Evolutionary conservation across 2,329 filamentous ascomycete genomes (phyloP).

Genomic region (Claviceps capensis): DNA sequence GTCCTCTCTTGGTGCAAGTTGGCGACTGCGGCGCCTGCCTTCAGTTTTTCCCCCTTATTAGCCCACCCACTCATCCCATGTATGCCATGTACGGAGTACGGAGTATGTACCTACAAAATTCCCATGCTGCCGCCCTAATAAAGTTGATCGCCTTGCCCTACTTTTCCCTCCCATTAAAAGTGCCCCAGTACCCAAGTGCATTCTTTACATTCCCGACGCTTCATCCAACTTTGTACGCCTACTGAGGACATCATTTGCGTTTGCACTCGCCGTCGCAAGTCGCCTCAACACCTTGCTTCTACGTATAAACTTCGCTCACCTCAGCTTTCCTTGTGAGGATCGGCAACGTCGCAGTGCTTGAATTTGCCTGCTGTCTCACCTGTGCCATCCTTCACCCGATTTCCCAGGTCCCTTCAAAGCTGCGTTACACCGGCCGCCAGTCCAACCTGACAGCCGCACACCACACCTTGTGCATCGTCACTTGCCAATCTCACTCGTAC

Average conservation of each 20-base stretch:
- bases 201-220: background rate
- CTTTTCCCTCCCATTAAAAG: background rate
- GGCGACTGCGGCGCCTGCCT: constrained; percentile 4
- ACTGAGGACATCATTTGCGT: constrained; percentile 1
- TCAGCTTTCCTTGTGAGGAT: constrained; percentile 2
- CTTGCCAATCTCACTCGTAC: constrained; percentile 3
- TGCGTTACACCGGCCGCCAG: constrained; percentile 1
- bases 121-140: constrained; percentile 1
- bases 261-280: background rate
- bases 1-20: background rate
- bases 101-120: background rate
- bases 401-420: background rate
- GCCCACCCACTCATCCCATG: constrained; percentile 5
- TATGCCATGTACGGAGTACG: constrained; percentile 1
- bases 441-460: background rate
- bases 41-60: background rate
- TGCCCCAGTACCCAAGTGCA: background rate
- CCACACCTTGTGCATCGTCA: background rate
- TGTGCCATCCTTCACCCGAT: background rate
- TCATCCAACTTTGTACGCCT: background rate
- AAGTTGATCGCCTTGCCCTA: background rate
- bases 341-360: constrained; percentile 6
- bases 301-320: background rate
- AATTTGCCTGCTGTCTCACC: constrained; percentile 4
- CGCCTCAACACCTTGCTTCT: background rate